These are phyloP conservation scores for Pleurotus salmoneostramineus DNA, from an alignment of 768 basidiomycete genomes.

Conservation along the genomic window DNA sequence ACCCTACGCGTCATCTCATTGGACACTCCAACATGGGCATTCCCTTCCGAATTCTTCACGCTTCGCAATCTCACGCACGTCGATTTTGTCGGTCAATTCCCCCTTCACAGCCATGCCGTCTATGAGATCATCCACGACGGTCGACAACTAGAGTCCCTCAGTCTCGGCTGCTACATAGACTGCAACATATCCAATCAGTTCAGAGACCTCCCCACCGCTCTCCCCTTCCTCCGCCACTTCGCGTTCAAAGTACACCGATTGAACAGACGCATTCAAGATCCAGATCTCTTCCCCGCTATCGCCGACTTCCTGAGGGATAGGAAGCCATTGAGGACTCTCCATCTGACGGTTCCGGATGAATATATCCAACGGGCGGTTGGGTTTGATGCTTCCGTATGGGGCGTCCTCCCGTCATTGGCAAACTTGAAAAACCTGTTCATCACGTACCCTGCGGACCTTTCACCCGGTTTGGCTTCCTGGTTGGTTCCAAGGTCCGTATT, in stretches of 20 bases:
- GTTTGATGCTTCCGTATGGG: slow-evolving; percentile 70
- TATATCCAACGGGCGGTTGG: slow-evolving; percentile 47
- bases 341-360: slow-evolving; percentile 42
- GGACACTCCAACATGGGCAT: slow-evolving; percentile 52
- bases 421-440: slow-evolving; percentile 53
- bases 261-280: slow-evolving; percentile 41
- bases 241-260: slow-evolving; percentile 45
- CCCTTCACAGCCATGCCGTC: slow-evolving; percentile 44
- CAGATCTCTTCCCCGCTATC: slow-evolving; percentile 66
- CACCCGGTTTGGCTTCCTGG: slow-evolving; percentile 63
- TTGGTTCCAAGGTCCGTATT: slow-evolving; percentile 53
- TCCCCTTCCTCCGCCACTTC: slow-evolving; percentile 68
- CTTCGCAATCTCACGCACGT: slow-evolving; percentile 64
- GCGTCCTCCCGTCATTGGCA: slow-evolving; percentile 57
- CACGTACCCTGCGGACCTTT: slow-evolving; percentile 60
- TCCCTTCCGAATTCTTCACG: slow-evolving; percentile 49
- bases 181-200: slow-evolving; percentile 49
- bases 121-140: slow-evolving; percentile 58
- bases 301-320: slow-evolving; percentile 62
- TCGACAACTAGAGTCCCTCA: slow-evolving; percentile 59
- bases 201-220: slow-evolving; percentile 31
- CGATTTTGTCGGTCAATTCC: slow-evolving; percentile 56
- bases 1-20: slow-evolving; percentile 52
- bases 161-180: slow-evolving; percentile 51
- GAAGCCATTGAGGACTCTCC: slow-evolving; percentile 45